Evolutionary conservation across 2,329 filamentous ascomycete genomes (phyloP), one percentile per base, ranked within the genome.

Genomic region (Dichotomopilus funicola): DNA sequence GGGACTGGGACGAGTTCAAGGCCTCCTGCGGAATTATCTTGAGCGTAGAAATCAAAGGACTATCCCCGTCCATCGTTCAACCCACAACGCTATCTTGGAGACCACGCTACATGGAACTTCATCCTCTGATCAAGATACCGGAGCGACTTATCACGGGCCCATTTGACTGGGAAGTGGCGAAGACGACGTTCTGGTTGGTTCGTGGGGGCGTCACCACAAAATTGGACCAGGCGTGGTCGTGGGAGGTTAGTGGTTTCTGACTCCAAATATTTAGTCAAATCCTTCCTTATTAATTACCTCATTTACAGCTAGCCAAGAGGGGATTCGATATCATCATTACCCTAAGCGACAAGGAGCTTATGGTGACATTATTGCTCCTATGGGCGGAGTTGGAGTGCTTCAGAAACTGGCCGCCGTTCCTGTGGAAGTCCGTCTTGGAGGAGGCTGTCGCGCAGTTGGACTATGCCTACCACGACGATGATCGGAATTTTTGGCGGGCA

Each of bases 111-210:
- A 27, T 64, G 5, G 63, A 68, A 7, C 51, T 69, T 3, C 63
- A 69, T 49, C 64, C 60, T 5, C 31, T 10, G 7, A 58, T 61
- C 3, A 44, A 37, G 37, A 62, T 70, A 13, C 68, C 69, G 1
- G 55, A 63, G 9, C 40, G 53, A n/a, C 59, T 71, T 8, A 55
- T 70, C 2, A 52, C 46, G 5, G 65, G 64, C 3, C 66, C 66
- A 0, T 64, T 58, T n/a, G 50, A 58, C 27, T 55, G 57, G 41
- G 61, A 64, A 8, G 59, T 60, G 12, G 57, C 60, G 8, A 63
- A 59, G 34, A 47, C 62, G 9, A 54, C 66, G 11, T 68, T 65
- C 55, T 71, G 68, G 68, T 61, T 69, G 6, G 54, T 62, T 8
- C 57, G 59, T 11, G 63, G 61, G 36, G 64, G 67, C 35, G 54